phyloP scores from a whole-genome alignment of 2,329 filamentous ascomycete genomes.

The Didymella exigua region DNA sequence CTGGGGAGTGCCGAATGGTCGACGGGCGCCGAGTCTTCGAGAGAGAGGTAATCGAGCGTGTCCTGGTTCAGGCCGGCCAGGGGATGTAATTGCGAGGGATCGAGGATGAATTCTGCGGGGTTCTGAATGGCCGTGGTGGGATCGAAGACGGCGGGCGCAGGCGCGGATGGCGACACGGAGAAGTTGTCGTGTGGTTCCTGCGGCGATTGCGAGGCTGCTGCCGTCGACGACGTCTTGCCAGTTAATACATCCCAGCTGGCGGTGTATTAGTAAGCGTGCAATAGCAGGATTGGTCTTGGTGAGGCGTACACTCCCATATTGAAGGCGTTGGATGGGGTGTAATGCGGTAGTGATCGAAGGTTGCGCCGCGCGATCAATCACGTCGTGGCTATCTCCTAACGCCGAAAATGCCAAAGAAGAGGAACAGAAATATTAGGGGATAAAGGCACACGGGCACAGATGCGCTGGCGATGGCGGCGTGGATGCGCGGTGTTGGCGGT shows the following conservation, averaged over 20 bases:
- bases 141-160: conserved; percentile 66
- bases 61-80: conserved; percentile 92
- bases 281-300: not conserved
- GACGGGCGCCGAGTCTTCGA: conserved; percentile 88
- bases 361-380: conserved; percentile 30
- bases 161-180: conserved; percentile 38
- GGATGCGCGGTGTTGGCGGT: conserved; percentile 21
- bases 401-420: conserved; percentile 26
- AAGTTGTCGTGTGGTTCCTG: conserved; percentile 55
- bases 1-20: conserved; percentile 91
- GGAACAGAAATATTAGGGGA: conserved; percentile 12
- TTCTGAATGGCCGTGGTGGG: conserved; percentile 73
- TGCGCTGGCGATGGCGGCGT: conserved; percentile 38
- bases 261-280: not conserved
- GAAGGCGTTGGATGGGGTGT: conserved; percentile 24
- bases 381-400: conserved; percentile 24
- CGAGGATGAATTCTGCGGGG: conserved; percentile 87
- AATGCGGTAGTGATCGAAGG: conserved; percentile 22
- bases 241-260: conserved; percentile 62
- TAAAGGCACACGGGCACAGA: conserved; percentile 22
- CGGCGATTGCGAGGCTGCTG: conserved; percentile 51
- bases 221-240: conserved; percentile 61
- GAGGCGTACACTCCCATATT: conserved; percentile 46
- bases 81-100: conserved; percentile 88
- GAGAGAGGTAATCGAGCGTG: conserved; percentile 89